phyloP scores from a whole-genome alignment of 495 filamentous ascomycete species.

The Penicillium argentinense region DNA sequence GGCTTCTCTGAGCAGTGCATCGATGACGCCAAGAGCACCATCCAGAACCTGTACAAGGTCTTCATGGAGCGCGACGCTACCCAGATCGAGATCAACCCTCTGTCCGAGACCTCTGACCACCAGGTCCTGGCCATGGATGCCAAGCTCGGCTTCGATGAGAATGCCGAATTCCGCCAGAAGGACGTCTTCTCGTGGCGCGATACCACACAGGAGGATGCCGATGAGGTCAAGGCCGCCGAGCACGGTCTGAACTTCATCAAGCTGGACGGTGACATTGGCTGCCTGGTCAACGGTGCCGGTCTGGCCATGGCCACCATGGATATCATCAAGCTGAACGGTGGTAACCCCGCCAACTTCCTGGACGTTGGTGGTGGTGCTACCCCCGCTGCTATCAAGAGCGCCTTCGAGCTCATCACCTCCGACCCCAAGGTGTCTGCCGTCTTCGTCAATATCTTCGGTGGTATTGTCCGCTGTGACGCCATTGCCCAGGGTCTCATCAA shows the following conservation, averaged over 20 bases:
- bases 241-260: slow-evolving; percentile 98
- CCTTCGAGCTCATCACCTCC: slow-evolving; percentile 96
- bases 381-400: slow-evolving; percentile 91
- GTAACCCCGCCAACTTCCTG: slow-evolving; percentile 94
- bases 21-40: slow-evolving; percentile 88
- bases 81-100: slow-evolving; percentile 98
- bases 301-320: slow-evolving; percentile 99
- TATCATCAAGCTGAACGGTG: slow-evolving; percentile 99
- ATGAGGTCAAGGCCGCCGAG: slow-evolving; percentile 95
- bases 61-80: slow-evolving; percentile 98
- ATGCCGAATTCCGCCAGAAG: slow-evolving; percentile 96
- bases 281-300: slow-evolving; percentile 97
- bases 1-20: slow-evolving; percentile 97
- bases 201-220: slow-evolving; percentile 89
- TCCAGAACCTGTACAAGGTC: slow-evolving; percentile 97
- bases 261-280: slow-evolving; percentile 98
- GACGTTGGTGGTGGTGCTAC: slow-evolving; percentile 98
- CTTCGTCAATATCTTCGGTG: slow-evolving; percentile 99
- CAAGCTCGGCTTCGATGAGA: slow-evolving; percentile 97
- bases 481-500: slow-evolving; percentile 95
- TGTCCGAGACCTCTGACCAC: slow-evolving; percentile 96
- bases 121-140: slow-evolving; percentile 98
- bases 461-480: slow-evolving; percentile 96
- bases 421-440: slow-evolving; percentile 98
- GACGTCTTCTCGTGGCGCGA: slow-evolving; percentile 94